Conservation (phyloP, 805 yeast genomes). For the Yarrowia bubula region DNA sequence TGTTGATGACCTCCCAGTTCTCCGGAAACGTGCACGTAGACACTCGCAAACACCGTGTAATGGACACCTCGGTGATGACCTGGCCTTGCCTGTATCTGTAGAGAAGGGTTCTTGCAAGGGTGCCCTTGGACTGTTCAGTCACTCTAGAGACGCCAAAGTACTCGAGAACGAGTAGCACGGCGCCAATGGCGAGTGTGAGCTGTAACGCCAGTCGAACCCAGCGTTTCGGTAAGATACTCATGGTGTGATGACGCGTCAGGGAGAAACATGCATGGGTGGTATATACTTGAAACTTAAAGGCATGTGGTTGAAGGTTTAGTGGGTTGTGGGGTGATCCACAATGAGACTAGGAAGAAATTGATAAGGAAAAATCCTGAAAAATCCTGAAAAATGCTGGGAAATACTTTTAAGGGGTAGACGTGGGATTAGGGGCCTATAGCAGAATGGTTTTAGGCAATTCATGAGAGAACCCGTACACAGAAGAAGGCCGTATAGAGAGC, state of each 20-base stretch:
- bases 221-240: constrained; percentile 3
- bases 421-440: too few species aligned
- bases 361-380: too few species aligned
- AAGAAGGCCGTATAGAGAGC: too few species aligned
- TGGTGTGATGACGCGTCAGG: neutral
- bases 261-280: neutral
- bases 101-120: neutral
- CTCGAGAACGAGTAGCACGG: neutral
- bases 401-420: too few species aligned
- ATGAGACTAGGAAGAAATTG: too few species aligned
- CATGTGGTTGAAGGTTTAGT: too few species aligned
- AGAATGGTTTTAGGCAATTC: too few species aligned
- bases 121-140: neutral
- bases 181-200: neutral
- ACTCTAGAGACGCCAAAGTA: neutral
- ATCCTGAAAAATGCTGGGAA: too few species aligned
- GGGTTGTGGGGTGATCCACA: too few species aligned
- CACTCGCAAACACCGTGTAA: neutral
- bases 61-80: constrained; percentile 7
- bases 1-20: constrained; percentile 47
- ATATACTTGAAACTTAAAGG: neutral
- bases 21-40: constrained; percentile 1
- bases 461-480: too few species aligned
- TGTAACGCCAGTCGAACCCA: constrained; percentile 16
- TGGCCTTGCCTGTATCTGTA: neutral